These are phyloP conservation scores for Puccinia novopanici DNA, from an alignment of 1,284 basidiomycete species.

Conservation along the genomic window DNA sequence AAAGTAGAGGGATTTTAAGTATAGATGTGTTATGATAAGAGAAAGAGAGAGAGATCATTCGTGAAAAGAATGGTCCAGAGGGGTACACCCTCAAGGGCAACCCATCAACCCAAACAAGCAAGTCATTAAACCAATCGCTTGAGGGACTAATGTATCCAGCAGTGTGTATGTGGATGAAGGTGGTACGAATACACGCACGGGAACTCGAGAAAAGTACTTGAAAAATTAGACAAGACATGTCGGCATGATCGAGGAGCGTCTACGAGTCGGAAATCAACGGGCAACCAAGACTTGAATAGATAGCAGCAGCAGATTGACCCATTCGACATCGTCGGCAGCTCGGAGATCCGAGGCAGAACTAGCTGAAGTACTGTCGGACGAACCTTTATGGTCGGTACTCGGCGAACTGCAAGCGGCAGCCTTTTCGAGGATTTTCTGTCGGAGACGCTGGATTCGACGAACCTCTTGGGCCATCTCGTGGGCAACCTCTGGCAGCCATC, in stretches of 20 bases:
- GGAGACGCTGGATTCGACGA: not conserved
- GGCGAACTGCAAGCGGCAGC: not conserved
- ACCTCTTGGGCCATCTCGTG: constrained; percentile 35
- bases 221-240: too few relatives aligned
- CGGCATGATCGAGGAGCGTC: not conserved
- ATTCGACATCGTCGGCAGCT: constrained; percentile 24
- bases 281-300: constrained; percentile 31
- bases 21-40: too few relatives aligned
- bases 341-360: not conserved
- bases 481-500: constrained; percentile 29
- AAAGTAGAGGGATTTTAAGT: too few relatives aligned
- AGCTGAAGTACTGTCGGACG: not conserved
- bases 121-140: not conserved
- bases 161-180: not conserved
- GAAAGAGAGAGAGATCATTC: not conserved
- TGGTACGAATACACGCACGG: not conserved
- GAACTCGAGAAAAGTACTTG: not conserved
- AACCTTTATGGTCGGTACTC: not conserved
- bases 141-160: not conserved
- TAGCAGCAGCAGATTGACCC: constrained; percentile 22
- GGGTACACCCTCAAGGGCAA: not conserved
- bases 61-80: not conserved
- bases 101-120: not conserved
- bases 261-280: not conserved
- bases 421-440: not conserved